phyloP scores from a whole-genome alignment of 352 stramenopile genomes.

The Phytophthora parvispora region DNA sequence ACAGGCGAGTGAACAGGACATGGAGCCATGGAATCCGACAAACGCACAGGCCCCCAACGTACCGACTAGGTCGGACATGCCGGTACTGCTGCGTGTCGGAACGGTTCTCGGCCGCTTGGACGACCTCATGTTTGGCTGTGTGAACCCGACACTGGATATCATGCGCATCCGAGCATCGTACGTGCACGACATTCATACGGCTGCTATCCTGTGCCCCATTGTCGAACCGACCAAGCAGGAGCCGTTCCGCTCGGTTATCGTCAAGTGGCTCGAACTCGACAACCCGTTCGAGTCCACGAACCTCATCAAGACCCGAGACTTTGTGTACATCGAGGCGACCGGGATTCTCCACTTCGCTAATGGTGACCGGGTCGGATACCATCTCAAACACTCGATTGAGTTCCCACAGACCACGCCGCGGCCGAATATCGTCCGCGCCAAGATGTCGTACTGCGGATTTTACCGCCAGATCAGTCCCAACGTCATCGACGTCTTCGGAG shows the following conservation, averaged over 20 bases:
- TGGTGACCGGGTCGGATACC: conserved; percentile 33
- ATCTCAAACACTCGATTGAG: conserved; percentile 29
- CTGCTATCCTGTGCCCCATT: conserved; percentile 33
- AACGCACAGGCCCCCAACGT: not conserved
- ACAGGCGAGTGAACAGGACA: not conserved
- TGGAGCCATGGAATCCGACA: not conserved
- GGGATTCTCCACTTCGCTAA: conserved; percentile 24
- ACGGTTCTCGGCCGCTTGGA: conserved; percentile 29
- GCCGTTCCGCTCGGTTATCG: conserved; percentile 33
- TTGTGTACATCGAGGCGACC: conserved; percentile 46
- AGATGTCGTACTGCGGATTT: conserved; percentile 53
- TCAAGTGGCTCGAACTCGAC: conserved; percentile 50
- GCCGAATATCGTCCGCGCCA: conserved; percentile 50
- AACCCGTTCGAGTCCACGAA: conserved; percentile 30
- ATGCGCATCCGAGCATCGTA: conserved; percentile 50
- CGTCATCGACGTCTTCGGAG: conserved; percentile 51
- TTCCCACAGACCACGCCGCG: conserved; percentile 16
- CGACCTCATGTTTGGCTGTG: conserved; percentile 46
- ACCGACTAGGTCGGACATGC: not conserved
- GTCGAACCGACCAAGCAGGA: conserved; percentile 24
- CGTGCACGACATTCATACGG: conserved; percentile 31
- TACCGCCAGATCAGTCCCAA: conserved; percentile 55
- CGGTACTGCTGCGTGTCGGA: conserved; percentile 32
- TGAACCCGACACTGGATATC: conserved; percentile 35
- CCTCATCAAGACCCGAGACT: conserved; percentile 48